Evolutionary conservation across 768 basidiomycete species (phyloP).

Genomic region (Tephrocybe sp.): DNA sequence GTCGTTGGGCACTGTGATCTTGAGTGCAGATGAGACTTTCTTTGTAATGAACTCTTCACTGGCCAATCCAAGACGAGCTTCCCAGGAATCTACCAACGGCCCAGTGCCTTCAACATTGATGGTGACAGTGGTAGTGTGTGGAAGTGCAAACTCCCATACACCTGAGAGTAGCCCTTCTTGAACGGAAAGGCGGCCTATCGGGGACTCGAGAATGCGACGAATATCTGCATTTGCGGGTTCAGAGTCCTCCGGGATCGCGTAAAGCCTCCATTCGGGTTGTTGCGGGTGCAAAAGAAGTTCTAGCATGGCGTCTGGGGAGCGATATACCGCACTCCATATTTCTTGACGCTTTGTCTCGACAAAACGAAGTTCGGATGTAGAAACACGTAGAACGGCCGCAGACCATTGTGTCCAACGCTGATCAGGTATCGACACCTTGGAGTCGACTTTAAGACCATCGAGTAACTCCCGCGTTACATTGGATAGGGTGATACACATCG

Average conservation of each 20-base stretch:
- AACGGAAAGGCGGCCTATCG: constrained; percentile 74
- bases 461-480: constrained; percentile 50
- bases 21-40: constrained; percentile 62
- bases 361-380: constrained; percentile 70
- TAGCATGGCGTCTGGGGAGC: constrained; percentile 64
- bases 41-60: constrained; percentile 64
- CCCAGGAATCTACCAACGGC: constrained; percentile 81
- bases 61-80: constrained; percentile 71
- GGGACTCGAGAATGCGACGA: constrained; percentile 66
- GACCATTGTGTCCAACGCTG: constrained; percentile 70
- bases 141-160: constrained; percentile 79
- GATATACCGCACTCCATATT: constrained; percentile 80
- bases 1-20: constrained; percentile 54
- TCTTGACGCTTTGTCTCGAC: constrained; percentile 85
- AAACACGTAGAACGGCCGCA: constrained; percentile 59
- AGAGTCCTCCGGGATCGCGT: constrained; percentile 58
- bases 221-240: constrained; percentile 81
- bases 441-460: constrained; percentile 40
- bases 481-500: constrained; percentile 76
- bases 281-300: constrained; percentile 76
- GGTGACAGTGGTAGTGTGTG: constrained; percentile 48
- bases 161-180: constrained; percentile 59
- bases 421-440: constrained; percentile 41
- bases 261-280: constrained; percentile 86
- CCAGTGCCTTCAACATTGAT: constrained; percentile 65